These are phyloP conservation scores for Daldinia concentrica DNA, from an alignment of 495 filamentous ascomycete species.

Conservation along the genomic window DNA sequence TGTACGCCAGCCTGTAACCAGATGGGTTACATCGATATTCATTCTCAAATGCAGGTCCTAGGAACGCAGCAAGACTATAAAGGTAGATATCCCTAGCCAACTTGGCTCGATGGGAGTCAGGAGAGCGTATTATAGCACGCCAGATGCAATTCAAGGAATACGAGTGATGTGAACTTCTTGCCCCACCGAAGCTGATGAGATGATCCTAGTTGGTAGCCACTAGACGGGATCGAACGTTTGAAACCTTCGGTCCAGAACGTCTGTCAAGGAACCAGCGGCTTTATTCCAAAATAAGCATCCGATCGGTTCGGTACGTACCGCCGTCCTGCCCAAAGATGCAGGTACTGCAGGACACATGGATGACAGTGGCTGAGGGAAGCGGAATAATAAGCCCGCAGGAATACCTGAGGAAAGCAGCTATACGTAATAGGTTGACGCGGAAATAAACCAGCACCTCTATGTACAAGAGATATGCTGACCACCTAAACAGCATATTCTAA, in stretches of 20 bases:
- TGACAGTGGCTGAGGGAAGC: background rate
- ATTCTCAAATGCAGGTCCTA: background rate
- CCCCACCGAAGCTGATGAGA: constrained; percentile 26
- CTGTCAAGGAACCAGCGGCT: constrained; percentile 9
- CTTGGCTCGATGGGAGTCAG: background rate
- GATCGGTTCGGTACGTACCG: constrained; percentile 14
- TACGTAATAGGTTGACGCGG: background rate
- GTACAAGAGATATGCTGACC: background rate
- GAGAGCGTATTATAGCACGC: background rate
- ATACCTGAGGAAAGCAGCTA: background rate
- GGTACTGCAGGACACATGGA: background rate
- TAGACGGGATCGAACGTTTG: constrained; percentile 20
- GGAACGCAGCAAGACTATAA: background rate
- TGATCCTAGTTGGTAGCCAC: constrained; percentile 19
- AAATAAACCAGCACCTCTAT: background rate
- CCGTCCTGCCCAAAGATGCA: constrained; percentile 1
- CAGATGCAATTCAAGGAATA: constrained; percentile 21
- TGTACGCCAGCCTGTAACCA: background rate
- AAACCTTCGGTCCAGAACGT: constrained; percentile 34
- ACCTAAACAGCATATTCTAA: too few relatives aligned
- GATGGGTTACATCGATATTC: constrained; percentile 4
- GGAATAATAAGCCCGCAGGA: background rate
- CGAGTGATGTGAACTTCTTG: constrained; percentile 6
- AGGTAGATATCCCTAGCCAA: background rate
- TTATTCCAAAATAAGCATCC: constrained; percentile 7